phyloP scores from a whole-genome alignment of 2,329 filamentous ascomycete species.

The Pezicula rhizophila region DNA sequence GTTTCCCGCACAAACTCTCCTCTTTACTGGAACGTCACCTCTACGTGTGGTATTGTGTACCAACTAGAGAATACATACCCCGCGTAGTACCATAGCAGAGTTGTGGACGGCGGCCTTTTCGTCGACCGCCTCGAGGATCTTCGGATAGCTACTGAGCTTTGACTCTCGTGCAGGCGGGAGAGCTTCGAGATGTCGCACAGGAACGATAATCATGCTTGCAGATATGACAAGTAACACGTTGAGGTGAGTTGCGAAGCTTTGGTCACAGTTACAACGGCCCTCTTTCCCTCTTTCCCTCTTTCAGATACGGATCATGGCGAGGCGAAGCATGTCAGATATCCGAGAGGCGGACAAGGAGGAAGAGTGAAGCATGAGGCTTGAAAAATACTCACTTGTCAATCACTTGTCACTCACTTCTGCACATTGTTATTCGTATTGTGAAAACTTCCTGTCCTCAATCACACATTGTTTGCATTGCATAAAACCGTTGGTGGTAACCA shows the following conservation, averaged over 20 bases:
- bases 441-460: background rate
- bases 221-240: constrained; percentile 1
- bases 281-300: background rate
- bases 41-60: background rate
- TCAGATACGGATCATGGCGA: background rate
- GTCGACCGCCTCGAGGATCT: constrained; percentile 13
- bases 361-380: background rate
- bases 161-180: constrained; percentile 17
- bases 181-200: constrained; percentile 21
- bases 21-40: background rate
- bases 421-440: background rate
- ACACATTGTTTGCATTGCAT: background rate
- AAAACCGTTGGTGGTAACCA: background rate
- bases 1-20: too few relatives aligned
- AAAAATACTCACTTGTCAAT: too few relatives aligned
- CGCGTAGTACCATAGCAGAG: background rate
- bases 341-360: background rate
- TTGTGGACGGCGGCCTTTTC: constrained; percentile 7
- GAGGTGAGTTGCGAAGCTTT: background rate
- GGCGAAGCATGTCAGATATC: background rate
- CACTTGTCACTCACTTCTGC: too few relatives aligned
- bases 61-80: background rate
- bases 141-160: constrained; percentile 14
- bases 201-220: constrained; percentile 12
- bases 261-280: background rate